phyloP scores from a whole-genome alignment of 2,329 filamentous ascomycete genomes.

The Botryosphaeria dothidea region DNA sequence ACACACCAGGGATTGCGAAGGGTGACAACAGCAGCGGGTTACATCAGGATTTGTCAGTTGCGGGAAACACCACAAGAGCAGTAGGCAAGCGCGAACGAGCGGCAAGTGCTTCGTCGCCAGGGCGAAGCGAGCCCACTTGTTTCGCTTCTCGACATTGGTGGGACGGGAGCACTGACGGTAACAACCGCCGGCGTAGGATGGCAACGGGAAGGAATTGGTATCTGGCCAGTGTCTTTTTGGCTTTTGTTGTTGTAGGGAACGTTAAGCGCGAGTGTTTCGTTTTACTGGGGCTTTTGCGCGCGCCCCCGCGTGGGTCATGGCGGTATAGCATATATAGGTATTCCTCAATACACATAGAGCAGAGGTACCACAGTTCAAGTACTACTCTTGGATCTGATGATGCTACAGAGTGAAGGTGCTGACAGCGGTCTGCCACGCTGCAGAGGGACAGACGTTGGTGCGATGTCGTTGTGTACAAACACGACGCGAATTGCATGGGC shows the following conservation, averaged over 20 bases:
- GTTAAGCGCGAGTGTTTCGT: neutral
- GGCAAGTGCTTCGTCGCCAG: neutral
- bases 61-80: neutral
- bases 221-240: neutral
- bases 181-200: neutral
- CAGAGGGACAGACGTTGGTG: neutral
- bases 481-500: no score
- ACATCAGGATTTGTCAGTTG: constrained; percentile 10
- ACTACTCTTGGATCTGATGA: neutral
- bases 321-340: constrained; percentile 9
- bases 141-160: neutral
- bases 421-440: neutral
- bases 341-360: constrained; percentile 12
- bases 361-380: neutral
- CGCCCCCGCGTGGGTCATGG: constrained; percentile 1
- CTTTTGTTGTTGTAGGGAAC: constrained; percentile 7
- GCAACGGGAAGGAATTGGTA: neutral
- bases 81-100: neutral
- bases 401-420: neutral
- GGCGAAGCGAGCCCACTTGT: neutral
- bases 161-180: neutral
- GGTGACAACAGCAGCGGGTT: constrained; percentile 1
- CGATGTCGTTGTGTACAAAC: no score
- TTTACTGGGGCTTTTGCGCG: neutral
- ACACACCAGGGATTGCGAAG: neutral